Percentiles rank a stretch among this genome's conserved stretches.
Conservation (phyloP, 2,329 filamentous ascomycete genomes). For the Sporothrix protearum region DNA sequence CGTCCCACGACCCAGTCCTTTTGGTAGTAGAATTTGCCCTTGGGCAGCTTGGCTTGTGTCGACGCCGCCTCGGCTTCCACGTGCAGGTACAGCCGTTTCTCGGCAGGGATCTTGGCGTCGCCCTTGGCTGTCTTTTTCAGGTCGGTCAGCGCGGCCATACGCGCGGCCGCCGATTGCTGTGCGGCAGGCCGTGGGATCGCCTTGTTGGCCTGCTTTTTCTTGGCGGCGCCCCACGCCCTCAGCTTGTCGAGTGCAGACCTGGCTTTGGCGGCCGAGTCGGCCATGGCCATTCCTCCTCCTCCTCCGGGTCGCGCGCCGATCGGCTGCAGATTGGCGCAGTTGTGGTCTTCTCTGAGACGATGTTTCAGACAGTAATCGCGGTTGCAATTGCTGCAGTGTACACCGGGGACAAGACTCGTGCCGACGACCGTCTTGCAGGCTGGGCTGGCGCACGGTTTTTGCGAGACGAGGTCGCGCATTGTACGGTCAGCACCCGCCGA, state of each 20-base stretch:
- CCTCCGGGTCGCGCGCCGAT: conserved; percentile 44
- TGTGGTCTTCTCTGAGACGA: conserved; percentile 73
- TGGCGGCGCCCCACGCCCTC: conserved; percentile 73
- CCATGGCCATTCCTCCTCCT: conserved; percentile 35
- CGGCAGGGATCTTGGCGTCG: conserved; percentile 71
- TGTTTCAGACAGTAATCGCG: conserved; percentile 75
- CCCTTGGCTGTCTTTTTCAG: conserved; percentile 89
- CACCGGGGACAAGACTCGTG: conserved; percentile 62
- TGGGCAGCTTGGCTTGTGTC: conserved; percentile 76
- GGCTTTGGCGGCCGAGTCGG: conserved; percentile 60
- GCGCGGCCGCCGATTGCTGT: conserved; percentile 53
- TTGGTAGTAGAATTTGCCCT: conserved; percentile 75
- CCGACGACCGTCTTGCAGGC: conserved; percentile 69
- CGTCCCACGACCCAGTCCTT: conserved; percentile 87
- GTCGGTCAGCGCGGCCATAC: conserved; percentile 66
- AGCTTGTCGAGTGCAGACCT: conserved; percentile 72
- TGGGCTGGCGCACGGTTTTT: conserved; percentile 65
- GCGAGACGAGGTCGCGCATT: conserved; percentile 52
- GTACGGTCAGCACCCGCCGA: conserved; percentile 53
- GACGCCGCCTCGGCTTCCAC: conserved; percentile 89
- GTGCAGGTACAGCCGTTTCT: conserved; percentile 86
- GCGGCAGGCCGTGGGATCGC: conserved; percentile 56
- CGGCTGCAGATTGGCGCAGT: conserved; percentile 71
- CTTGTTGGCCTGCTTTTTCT: conserved; percentile 60
- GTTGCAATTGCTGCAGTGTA: conserved; percentile 69